Evolutionary conservation across 805 yeast genomes (phyloP), one percentile per base, ranked within the genome.

Genomic region (Crinitomyces ghanaensis): DNA sequence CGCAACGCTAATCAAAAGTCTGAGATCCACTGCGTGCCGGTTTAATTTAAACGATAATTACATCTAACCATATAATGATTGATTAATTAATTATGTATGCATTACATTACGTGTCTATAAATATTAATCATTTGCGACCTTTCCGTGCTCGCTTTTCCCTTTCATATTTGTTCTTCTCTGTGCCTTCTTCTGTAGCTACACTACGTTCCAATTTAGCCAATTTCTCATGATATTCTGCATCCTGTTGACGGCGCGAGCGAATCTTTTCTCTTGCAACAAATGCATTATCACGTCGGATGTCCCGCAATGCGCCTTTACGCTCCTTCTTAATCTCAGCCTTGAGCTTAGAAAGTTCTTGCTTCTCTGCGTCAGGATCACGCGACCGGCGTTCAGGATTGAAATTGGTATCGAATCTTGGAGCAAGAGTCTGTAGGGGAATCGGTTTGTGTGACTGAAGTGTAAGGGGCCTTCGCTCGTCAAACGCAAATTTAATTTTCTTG

Each of bases 351-450:
- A 82, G 60, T 57, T 91, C 97, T 45, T 76, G 82, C 57, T 91
- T 70, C 39, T 78, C 75, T 45, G 75, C 68, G 54, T 86, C 80
- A 33, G 79, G 70, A 55, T 88, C 95, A 56, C 84, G 80, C 6
- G 93, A 81, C 62, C 82, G 86, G 72, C 76, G 82, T 53, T 84
- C 95, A 36, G 95, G 95, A 61, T 86, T 88, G 71, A 77, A 91
- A 65, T 85, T 84, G 50, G 84, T 97, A 60, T 88, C 96, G 54
- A 79, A 91, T 59, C 81, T 77, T 43, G 99, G 99, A 23, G 85
- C 79, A 49, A 70, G 70, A 2, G 94, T 70, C 26, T 85, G 77
- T 50, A 91, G 80, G 3, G 95, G 80, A 36, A 91, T 53, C 16
- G 93, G 84, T 50, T 71, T 73, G 62, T 86, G 96, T 5, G 71